A percentile compares a stretch with the other conserved stretches of the same genome.
Evolutionary conservation across 1,139 yeast species (phyloP).

Genomic region (Blastobotrys proliferans): DNA sequence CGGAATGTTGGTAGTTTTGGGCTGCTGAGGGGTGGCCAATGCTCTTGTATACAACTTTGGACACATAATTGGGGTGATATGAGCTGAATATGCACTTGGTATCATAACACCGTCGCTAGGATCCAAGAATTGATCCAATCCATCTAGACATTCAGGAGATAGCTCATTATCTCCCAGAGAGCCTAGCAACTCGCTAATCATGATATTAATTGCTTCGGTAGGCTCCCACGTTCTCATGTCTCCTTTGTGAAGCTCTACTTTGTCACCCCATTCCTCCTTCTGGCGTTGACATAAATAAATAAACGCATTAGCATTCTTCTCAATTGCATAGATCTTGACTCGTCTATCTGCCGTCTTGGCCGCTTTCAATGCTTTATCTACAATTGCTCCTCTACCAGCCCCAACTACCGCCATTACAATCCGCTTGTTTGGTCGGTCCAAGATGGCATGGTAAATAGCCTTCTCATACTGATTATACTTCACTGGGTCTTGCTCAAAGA

Average conservation of each 20-base stretch:
- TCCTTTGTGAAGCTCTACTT: slow-evolving; percentile 47
- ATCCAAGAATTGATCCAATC: slow-evolving; percentile 32
- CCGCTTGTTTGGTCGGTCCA: slow-evolving; percentile 32
- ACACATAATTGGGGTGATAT: slow-evolving; percentile 61
- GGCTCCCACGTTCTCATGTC: slow-evolving; percentile 55
- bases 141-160: slow-evolving; percentile 68
- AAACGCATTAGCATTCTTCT: slow-evolving; percentile 65
- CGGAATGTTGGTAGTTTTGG: background rate
- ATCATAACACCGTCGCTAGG: slow-evolving; percentile 46
- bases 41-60: slow-evolving; percentile 42
- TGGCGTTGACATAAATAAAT: slow-evolving; percentile 33
- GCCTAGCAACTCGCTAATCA: slow-evolving; percentile 79
- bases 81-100: slow-evolving; percentile 60
- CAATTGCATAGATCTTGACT: slow-evolving; percentile 53
- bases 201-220: slow-evolving; percentile 43
- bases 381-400: slow-evolving; percentile 82
- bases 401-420: slow-evolving; percentile 61
- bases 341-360: slow-evolving; percentile 34
- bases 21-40: background rate
- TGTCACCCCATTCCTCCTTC: slow-evolving; percentile 29
- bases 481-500: slow-evolving; percentile 62
- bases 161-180: slow-evolving; percentile 91
- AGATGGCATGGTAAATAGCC: slow-evolving; percentile 61
- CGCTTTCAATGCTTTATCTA: slow-evolving; percentile 49
- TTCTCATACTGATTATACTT: slow-evolving; percentile 65